Conservation (phyloP, 2,329 filamentous ascomycete species). For the Neopestalotiopsis rosae region DNA sequence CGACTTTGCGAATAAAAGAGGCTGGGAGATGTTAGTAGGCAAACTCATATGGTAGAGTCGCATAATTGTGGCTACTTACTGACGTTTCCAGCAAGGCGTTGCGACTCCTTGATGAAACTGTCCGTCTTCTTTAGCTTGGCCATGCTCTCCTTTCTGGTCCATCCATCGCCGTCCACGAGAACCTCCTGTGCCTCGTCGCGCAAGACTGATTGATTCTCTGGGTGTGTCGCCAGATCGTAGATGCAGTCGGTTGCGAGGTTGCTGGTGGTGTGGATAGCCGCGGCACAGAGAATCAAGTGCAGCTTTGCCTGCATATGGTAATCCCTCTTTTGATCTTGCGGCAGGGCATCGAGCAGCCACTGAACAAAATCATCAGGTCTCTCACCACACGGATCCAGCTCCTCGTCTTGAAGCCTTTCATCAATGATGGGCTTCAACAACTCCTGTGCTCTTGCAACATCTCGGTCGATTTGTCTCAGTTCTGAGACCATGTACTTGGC, state of each 20-base stretch:
- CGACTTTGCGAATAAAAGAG: slow-evolving; percentile 56
- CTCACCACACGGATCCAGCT: slow-evolving; percentile 40
- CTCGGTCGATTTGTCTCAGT: slow-evolving; percentile 48
- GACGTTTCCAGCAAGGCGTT: slow-evolving; percentile 40
- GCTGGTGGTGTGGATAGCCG: slow-evolving; percentile 58
- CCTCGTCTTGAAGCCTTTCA: slow-evolving; percentile 48
- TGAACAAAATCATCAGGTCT: slow-evolving; percentile 53
- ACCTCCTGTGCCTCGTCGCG: slow-evolving; percentile 54
- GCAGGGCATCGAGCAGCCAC: slow-evolving; percentile 49
- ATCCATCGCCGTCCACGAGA: slow-evolving; percentile 40
- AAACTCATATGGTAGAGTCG: not conserved
- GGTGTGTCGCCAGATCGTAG: slow-evolving; percentile 56
- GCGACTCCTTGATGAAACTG: slow-evolving; percentile 45
- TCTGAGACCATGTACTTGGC: slow-evolving; percentile 54
- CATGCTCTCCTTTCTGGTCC: slow-evolving; percentile 41
- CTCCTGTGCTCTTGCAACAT: slow-evolving; percentile 46
- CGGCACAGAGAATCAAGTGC: slow-evolving; percentile 50
- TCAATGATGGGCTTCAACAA: slow-evolving; percentile 53
- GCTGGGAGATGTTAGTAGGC: slow-evolving; percentile 26
- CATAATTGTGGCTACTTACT: slow-evolving; percentile 34
- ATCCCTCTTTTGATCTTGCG: slow-evolving; percentile 40
- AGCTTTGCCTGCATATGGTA: slow-evolving; percentile 45
- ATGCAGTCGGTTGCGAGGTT: slow-evolving; percentile 53
- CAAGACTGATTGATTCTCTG: slow-evolving; percentile 54
- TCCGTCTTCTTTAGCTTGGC: slow-evolving; percentile 46